phyloP scores from a whole-genome alignment of 306 rosid genomes.

The Erythrophleum fordii region DNA sequence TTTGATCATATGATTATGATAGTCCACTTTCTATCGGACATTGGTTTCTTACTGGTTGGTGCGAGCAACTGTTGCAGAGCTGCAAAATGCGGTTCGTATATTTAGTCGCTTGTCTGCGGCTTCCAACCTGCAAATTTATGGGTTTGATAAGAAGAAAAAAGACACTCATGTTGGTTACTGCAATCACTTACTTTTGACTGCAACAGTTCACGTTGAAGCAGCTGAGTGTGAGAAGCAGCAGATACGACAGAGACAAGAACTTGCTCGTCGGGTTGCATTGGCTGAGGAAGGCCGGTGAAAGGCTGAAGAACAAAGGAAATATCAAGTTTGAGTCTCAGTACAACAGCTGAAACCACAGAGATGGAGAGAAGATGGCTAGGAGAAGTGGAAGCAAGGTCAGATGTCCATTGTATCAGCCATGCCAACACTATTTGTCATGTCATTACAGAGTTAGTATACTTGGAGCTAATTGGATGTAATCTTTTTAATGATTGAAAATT shows the following conservation, averaged over 20 bases:
- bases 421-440: no score
- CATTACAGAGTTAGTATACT: no score
- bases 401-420: no score
- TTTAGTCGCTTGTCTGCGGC: conserved; percentile 98
- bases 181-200: conserved; percentile 85
- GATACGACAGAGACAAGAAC: conserved; percentile 87
- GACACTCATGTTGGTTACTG: conserved; percentile 99
- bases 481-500: no score
- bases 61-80: conserved; percentile 84
- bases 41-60: conserved; percentile 60
- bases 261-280: conserved; percentile 88
- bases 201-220: conserved; percentile 85
- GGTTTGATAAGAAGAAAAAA: conserved; percentile 98
- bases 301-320: conserved; percentile 95
- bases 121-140: conserved; percentile 96
- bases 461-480: no score
- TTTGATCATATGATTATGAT: conserved; percentile 16
- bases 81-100: conserved; percentile 96
- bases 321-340: conserved; percentile 88
- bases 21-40: conserved; percentile 18
- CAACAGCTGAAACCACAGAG: no score
- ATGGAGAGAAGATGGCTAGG: no score
- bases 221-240: conserved; percentile 97
- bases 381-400: no score
- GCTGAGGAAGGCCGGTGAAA: conserved; percentile 98